Conservation (phyloP, 805 yeast genomes). For the Millerozyma miso region DNA sequence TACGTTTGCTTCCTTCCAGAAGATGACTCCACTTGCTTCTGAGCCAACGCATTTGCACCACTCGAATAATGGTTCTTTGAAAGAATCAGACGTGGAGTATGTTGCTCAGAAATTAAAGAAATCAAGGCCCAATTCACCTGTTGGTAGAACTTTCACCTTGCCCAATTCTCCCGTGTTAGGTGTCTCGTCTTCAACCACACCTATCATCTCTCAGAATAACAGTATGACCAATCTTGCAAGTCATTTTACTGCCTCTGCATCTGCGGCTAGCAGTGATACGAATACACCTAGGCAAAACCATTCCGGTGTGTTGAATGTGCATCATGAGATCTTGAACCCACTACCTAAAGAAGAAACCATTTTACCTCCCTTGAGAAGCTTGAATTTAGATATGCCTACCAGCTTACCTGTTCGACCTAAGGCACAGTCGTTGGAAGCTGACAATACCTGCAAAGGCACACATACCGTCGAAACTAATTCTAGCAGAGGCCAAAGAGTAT, state of each 20-base stretch:
- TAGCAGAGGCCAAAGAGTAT: no score
- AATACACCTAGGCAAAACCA: conserved; percentile 4
- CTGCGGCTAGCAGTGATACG: conserved; percentile 4
- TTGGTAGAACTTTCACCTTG: conserved; percentile 30
- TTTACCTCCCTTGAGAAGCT: conserved; percentile 48
- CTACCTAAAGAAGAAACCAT: conserved; percentile 20
- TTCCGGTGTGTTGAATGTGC: conserved; percentile 5
- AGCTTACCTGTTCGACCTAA: conserved; percentile 27
- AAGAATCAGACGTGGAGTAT: conserved; percentile 46
- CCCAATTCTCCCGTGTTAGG: conserved; percentile 44
- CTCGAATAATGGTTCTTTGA: conserved; percentile 16
- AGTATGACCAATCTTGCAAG: conserved; percentile 35
- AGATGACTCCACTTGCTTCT: conserved; percentile 54
- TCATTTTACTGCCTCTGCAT: conserved; percentile 23
- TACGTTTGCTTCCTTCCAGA: conserved; percentile 48
- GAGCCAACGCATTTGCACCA: conserved; percentile 4
- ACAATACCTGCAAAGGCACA: conserved; percentile 3
- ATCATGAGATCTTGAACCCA: conserved; percentile 5
- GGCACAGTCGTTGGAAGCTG: conserved; percentile 4
- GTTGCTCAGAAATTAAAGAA: conserved; percentile 42
- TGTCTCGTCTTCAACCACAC: conserved; percentile 35
- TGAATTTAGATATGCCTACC: conserved; percentile 48
- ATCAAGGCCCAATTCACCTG: conserved; percentile 51
- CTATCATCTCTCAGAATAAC: conserved; percentile 38
- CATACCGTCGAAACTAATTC: conserved; percentile 14